phyloP scores from a whole-genome alignment of 78 protist genomes.

The Mantamonas sphyraenae region DNA sequence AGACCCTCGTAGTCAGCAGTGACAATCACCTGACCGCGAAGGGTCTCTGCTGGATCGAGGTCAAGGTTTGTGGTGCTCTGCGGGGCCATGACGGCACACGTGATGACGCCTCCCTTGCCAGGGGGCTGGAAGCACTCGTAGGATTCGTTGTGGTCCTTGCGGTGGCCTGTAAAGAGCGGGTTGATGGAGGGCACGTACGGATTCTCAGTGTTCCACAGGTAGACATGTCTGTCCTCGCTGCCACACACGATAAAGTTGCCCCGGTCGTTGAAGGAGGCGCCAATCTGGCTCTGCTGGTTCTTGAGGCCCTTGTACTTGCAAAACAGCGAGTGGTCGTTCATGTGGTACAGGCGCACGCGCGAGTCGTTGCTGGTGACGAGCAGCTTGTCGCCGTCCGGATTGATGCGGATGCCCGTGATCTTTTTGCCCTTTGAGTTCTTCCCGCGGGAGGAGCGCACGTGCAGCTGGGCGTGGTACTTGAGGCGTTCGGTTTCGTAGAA shows the following conservation, averaged over 20 bases:
- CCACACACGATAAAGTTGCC: conserved; percentile 29
- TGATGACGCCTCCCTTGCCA: not conserved
- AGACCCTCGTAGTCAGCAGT: not conserved
- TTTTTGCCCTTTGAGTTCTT: conserved; percentile 28
- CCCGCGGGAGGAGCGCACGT: conserved; percentile 10
- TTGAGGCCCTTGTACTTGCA: conserved; percentile 34
- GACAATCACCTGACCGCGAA: not conserved
- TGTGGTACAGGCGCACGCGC: conserved; percentile 45
- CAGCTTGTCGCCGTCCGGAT: conserved; percentile 18
- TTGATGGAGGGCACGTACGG: not conserved
- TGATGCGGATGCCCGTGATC: conserved; percentile 22
- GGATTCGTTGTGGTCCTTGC: not conserved
- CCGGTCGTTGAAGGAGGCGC: not conserved
- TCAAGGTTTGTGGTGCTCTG: not conserved
- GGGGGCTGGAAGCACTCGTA: not conserved
- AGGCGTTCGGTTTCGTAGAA: conserved; percentile 28
- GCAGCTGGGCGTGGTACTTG: conserved; percentile 29
- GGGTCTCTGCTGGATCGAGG: not conserved
- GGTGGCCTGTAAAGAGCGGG: not conserved
- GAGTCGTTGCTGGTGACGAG: conserved; percentile 47
- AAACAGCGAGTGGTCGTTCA: conserved; percentile 15
- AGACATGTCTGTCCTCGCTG: conserved; percentile 19
- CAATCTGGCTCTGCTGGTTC: conserved; percentile 15
- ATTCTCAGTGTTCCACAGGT: conserved; percentile 23
- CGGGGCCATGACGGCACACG: not conserved